A percentile compares a stretch with the other conserved stretches of the same genome.
phyloP scores from a whole-genome alignment of 2,329 filamentous ascomycete genomes.

The Aphanocladium album region DNA sequence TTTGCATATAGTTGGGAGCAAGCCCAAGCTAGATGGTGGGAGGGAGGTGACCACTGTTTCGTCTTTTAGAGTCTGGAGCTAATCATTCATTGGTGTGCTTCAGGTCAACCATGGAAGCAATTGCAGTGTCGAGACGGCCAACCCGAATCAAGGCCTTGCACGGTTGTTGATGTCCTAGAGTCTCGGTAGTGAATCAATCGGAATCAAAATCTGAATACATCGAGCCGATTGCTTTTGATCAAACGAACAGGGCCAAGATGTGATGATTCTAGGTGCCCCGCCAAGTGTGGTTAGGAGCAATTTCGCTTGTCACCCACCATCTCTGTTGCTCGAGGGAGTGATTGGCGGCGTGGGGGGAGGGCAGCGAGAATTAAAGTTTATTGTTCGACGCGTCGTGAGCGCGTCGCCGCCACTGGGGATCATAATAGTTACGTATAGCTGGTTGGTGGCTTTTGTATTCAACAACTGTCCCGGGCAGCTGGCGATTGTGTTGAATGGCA shows the following conservation, averaged over 20 bases:
- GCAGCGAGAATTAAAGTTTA: not conserved
- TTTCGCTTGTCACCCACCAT: constrained; percentile 6
- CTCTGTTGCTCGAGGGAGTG: not conserved
- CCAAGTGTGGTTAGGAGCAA: not conserved
- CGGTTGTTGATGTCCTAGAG: not conserved
- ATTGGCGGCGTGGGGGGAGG: not conserved
- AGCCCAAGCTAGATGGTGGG: not conserved
- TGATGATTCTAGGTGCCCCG: not conserved
- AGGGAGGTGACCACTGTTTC: not conserved
- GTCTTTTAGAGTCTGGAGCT: not conserved
- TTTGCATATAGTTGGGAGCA: not conserved
- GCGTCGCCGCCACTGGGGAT: not conserved
- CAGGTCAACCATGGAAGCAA: not conserved
- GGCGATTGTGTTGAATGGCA: not conserved
- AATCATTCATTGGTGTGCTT: not conserved
- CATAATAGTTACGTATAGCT: not conserved
- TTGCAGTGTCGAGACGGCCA: not conserved
- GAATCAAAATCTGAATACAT: not conserved
- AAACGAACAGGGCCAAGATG: not conserved
- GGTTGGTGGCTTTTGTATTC: not conserved
- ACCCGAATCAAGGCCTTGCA: not conserved
- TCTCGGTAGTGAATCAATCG: not conserved
- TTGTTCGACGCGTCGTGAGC: not conserved
- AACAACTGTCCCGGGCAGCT: not conserved
- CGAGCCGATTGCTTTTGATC: not conserved